phyloP scores from a whole-genome alignment of 2,329 filamentous ascomycete genomes.

The Diaporthe australafricana region DNA sequence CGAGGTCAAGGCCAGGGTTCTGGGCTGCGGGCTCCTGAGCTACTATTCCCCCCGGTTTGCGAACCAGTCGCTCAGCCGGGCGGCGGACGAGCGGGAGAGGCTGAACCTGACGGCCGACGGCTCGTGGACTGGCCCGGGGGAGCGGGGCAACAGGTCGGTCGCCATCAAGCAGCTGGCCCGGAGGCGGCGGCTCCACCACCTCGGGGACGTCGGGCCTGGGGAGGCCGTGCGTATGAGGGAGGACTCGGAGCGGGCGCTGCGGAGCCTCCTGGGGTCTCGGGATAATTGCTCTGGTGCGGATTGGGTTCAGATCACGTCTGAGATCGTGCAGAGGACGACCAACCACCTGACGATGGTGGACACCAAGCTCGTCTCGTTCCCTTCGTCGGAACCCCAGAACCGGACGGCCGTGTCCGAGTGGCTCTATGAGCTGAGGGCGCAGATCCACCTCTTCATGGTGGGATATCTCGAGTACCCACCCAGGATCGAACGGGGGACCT shows the following conservation, averaged over 20 bases:
- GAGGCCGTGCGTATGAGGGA: conserved; percentile 50
- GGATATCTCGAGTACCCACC: conserved; percentile 58
- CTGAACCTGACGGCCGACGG: conserved; percentile 57
- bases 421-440: conserved; percentile 48
- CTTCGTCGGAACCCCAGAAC: conserved; percentile 38
- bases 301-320: conserved; percentile 54
- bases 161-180: conserved; percentile 50
- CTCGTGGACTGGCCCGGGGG: conserved; percentile 47
- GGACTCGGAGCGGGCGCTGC: conserved; percentile 47
- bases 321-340: conserved; percentile 55
- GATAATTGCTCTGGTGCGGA: conserved; percentile 54
- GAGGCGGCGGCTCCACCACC: conserved; percentile 51
- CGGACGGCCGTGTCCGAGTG: conserved; percentile 44
- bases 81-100: conserved; percentile 46
- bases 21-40: conserved; percentile 56
- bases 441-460: conserved; percentile 57
- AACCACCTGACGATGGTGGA: conserved; percentile 48
- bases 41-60: conserved; percentile 55
- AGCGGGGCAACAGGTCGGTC: conserved; percentile 41
- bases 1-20: conserved; percentile 53
- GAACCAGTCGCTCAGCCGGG: conserved; percentile 46
- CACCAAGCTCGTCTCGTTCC: conserved; percentile 42
- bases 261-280: conserved; percentile 40
- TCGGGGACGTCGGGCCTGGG: conserved; percentile 45
- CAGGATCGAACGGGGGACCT: conserved; percentile 40